Evolutionary conservation across 1,284 basidiomycete genomes (phyloP).

Genomic region (Ceratobasidium sp.): DNA sequence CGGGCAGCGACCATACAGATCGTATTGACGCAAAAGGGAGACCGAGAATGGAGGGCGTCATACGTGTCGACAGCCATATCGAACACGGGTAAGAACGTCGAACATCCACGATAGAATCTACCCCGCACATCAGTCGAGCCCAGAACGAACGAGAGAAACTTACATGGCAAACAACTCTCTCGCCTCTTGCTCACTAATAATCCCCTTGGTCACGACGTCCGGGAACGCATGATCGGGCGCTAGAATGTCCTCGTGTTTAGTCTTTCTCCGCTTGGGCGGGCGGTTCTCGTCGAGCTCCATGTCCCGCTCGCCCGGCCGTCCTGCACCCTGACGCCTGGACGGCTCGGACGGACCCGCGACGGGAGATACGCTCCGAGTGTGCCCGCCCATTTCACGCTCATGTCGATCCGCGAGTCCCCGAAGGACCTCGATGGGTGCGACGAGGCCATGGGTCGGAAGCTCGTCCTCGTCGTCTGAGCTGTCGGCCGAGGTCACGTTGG

Average conservation of each 20-base stretch:
- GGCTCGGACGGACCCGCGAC: constrained; percentile 56
- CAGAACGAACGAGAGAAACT: constrained; percentile 44
- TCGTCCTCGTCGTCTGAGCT: constrained; percentile 78
- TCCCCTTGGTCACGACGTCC: constrained; percentile 77
- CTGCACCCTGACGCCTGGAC: constrained; percentile 58
- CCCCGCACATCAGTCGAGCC: background rate
- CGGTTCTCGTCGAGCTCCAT: constrained; percentile 47
- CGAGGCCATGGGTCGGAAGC: constrained; percentile 78
- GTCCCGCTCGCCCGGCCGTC: background rate
- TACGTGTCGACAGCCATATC: constrained; percentile 79
- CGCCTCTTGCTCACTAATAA: constrained; percentile 80
- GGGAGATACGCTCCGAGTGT: constrained; percentile 24
- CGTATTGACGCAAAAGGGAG: constrained; percentile 82
- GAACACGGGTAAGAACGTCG: constrained; percentile 87
- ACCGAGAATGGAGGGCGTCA: constrained; percentile 77
- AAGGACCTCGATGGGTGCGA: constrained; percentile 83
- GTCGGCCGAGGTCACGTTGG: constrained; percentile 72
- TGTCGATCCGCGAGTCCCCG: constrained; percentile 79
- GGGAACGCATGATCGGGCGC: constrained; percentile 40
- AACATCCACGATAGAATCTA: constrained; percentile 86
- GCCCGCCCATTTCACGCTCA: constrained; percentile 50
- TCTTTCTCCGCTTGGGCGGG: constrained; percentile 73
- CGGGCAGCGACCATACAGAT: constrained; percentile 87
- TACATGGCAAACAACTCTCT: constrained; percentile 84
- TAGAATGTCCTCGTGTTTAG: constrained; percentile 53